A percentile compares a stretch with the other conserved stretches of the same genome.
phyloP scores from a whole-genome alignment of 2,329 filamentous ascomycete genomes.

The Lomentospora prolificans region DNA sequence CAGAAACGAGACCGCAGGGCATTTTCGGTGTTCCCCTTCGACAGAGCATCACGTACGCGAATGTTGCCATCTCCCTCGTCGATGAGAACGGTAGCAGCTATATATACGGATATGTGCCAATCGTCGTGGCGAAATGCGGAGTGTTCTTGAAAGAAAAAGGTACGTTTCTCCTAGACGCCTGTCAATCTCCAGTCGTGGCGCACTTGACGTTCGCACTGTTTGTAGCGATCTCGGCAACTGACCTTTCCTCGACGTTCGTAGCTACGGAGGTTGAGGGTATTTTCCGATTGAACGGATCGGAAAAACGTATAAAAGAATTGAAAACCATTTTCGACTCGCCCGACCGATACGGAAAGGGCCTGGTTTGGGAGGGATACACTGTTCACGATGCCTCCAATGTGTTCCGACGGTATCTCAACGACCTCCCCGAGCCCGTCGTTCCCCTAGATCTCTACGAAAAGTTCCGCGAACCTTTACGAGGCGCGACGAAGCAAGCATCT shows the following conservation, averaged over 20 bases:
- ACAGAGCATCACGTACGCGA: constrained; percentile 93
- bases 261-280: constrained; percentile 94
- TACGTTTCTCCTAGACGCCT: constrained; percentile 34
- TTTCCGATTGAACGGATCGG: constrained; percentile 89
- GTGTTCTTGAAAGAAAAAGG: constrained; percentile 98
- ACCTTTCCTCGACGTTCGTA: constrained; percentile 25
- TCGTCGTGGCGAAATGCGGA: constrained; percentile 95
- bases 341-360: constrained; percentile 88
- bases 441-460: constrained; percentile 86
- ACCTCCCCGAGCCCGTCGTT: constrained; percentile 92
- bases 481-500: constrained; percentile 61
- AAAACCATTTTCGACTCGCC: constrained; percentile 88
- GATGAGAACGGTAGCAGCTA: constrained; percentile 90
- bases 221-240: neutral
- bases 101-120: constrained; percentile 97
- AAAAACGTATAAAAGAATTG: constrained; percentile 96
- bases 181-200: neutral
- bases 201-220: too few species aligned
- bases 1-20: constrained; percentile 47
- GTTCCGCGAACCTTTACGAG: constrained; percentile 75
- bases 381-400: constrained; percentile 98
- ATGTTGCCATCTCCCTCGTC: constrained; percentile 92
- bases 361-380: constrained; percentile 95
- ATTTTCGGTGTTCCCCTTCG: constrained; percentile 93
- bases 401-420: constrained; percentile 87